Evolutionary conservation across 75 land plant species (phyloP).

Genomic region (Cunninghamia lanceolata): DNA sequence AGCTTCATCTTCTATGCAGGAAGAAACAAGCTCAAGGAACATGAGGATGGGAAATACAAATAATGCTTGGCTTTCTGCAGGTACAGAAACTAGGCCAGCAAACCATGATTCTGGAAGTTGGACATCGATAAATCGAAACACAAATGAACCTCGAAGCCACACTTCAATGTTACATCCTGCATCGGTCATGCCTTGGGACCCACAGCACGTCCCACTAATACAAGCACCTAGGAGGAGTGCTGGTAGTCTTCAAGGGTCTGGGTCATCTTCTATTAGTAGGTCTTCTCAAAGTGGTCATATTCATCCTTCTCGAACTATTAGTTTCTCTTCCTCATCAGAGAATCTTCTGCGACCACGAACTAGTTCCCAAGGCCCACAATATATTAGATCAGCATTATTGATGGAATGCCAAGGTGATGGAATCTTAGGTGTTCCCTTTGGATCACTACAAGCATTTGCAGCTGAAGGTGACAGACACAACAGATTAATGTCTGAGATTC

Average conservation of each 20-base stretch:
- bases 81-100: not conserved
- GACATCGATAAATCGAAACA: not conserved
- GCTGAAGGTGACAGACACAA: not conserved
- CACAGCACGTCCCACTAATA: not conserved
- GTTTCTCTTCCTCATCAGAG: slow-evolving; percentile 4
- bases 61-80: not conserved
- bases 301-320: not conserved
- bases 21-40: slow-evolving; percentile 5
- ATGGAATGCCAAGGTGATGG: slow-evolving; percentile 8
- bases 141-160: not conserved
- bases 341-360: not conserved
- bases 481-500: slow-evolving; percentile 7
- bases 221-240: not conserved
- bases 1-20: not conserved
- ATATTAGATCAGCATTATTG: not conserved
- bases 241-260: not conserved
- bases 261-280: not conserved
- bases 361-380: not conserved
- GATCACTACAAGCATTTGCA: slow-evolving; percentile 1
- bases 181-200: not conserved
- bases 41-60: slow-evolving; percentile 5
- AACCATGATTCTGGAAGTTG: slow-evolving; percentile 12
- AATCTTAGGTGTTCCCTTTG: not conserved
- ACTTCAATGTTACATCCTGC: not conserved
- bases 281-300: not conserved